These are phyloP conservation scores for Allomyces arbusculus DNA, from an alignment of 192 early-diverging fungal genomes.

Conservation along the genomic window DNA sequence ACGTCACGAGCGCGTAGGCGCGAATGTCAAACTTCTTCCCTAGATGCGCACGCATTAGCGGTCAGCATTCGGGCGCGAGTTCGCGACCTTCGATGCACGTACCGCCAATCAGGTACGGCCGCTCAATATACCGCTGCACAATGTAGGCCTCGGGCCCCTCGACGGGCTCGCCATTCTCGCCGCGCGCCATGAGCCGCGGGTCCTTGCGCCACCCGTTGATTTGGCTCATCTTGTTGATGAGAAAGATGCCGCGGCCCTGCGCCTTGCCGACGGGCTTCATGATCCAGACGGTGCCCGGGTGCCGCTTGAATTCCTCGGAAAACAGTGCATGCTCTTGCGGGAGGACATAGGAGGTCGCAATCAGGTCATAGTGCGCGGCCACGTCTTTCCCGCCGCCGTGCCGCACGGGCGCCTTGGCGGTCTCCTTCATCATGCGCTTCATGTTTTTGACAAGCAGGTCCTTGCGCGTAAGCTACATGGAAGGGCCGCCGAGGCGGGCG, in stretches of 20 bases:
- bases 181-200: conserved; percentile 8
- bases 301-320: conserved; percentile 44
- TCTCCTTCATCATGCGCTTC: conserved; percentile 45
- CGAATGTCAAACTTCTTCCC: conserved; percentile 47
- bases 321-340: conserved; percentile 42
- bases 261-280: conserved; percentile 50
- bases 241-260: conserved; percentile 45
- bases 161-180: conserved; percentile 2
- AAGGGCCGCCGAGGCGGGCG: too few relatives aligned
- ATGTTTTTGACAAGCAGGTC: conserved; percentile 45
- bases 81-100: not conserved
- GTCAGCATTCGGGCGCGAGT: not conserved
- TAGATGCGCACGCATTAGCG: conserved; percentile 1
- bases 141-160: conserved; percentile 38
- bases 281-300: conserved; percentile 38
- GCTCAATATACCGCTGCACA: conserved; percentile 41
- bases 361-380: conserved; percentile 23
- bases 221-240: conserved; percentile 41
- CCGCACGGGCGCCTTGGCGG: conserved; percentile 11
- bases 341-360: conserved; percentile 30
- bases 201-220: conserved; percentile 35
- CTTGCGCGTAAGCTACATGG: conserved; percentile 31
- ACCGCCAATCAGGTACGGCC: conserved; percentile 40
- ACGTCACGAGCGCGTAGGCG: conserved; percentile 34
- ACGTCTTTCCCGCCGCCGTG: not conserved